phyloP scores from a whole-genome alignment of 495 filamentous ascomycete species.

The Podospora pseudopauciseta region DNA sequence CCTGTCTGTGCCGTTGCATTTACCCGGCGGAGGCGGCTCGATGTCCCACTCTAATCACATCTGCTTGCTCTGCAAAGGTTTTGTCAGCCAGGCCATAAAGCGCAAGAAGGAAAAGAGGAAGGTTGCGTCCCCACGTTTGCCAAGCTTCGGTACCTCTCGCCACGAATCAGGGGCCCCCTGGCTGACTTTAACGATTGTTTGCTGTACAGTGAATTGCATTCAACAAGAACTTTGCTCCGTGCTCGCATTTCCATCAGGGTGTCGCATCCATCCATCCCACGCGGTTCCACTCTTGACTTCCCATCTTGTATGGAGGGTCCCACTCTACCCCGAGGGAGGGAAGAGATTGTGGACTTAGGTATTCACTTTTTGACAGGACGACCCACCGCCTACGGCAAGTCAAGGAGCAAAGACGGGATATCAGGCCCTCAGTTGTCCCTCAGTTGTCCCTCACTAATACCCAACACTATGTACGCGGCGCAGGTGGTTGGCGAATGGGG shows the following conservation, averaged over 20 bases:
- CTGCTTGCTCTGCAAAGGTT: neutral
- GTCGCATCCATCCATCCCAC: neutral
- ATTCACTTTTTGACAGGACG: neutral
- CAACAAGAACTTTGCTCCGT: neutral
- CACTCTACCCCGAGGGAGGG: neutral
- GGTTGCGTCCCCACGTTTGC: constrained; percentile 3
- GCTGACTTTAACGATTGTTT: neutral
- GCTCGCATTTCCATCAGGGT: neutral
- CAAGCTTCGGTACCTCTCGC: neutral
- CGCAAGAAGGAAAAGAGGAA: neutral
- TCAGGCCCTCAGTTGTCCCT: neutral
- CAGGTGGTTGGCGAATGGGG: neutral
- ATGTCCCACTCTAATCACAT: neutral
- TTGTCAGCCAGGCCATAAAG: neutral
- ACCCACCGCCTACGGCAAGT: neutral
- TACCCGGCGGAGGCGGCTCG: constrained; percentile 13
- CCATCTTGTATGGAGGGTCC: neutral
- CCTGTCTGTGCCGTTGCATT: constrained; percentile 8
- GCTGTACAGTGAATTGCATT: too few species aligned
- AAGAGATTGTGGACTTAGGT: neutral
- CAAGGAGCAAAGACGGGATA: neutral
- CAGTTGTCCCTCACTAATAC: neutral
- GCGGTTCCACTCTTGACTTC: neutral
- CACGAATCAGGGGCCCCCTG: neutral
- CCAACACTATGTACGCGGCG: neutral